Conservation (phyloP, 1,139 yeast species). For the Lipomyces yarrowii region DNA sequence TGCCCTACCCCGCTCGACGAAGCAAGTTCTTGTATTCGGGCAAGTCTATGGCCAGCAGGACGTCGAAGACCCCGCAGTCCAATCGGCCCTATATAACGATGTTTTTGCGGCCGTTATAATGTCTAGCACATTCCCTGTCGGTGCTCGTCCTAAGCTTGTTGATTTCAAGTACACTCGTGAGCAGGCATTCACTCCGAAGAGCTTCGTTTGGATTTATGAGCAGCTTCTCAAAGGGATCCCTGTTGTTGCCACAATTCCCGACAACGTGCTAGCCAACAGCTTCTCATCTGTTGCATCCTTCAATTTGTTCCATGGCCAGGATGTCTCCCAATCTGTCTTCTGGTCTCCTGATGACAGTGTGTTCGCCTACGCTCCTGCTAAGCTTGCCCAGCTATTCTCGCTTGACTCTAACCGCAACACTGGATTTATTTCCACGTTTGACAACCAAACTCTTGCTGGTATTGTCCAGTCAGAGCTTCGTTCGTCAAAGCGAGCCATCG, state of each 20-base stretch:
- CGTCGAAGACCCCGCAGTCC: conserved; percentile 40
- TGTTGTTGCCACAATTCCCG: conserved; percentile 28
- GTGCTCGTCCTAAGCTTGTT: conserved; percentile 36
- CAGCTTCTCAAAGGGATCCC: conserved; percentile 33
- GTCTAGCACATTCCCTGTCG: conserved; percentile 32
- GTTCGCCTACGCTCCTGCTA: conserved; percentile 60
- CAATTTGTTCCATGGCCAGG: conserved; percentile 31
- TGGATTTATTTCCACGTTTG: conserved; percentile 64
- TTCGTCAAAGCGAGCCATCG: conserved; percentile 37
- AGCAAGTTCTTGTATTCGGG: conserved; percentile 66
- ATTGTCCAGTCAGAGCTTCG: conserved; percentile 75
- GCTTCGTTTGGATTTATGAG: conserved; percentile 34
- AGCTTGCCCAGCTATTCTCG: conserved; percentile 71
- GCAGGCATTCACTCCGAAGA: conserved; percentile 36
- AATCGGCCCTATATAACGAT: conserved; percentile 59
- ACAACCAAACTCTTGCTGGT: conserved; percentile 74
- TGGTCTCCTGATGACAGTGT: conserved; percentile 70
- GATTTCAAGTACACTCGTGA: conserved; percentile 41
- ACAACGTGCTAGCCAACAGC: conserved; percentile 24
- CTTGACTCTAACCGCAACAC: conserved; percentile 61
- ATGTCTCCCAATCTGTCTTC: conserved; percentile 51
- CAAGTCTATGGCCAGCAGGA: conserved; percentile 49
- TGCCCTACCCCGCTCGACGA: conserved; percentile 60
- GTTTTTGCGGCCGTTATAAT: conserved; percentile 60
- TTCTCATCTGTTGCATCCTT: conserved; percentile 27